Base-by-base conservation (phyloP, 2,329 filamentous ascomycete species). In the Aspergillus calidoustus region DNA sequence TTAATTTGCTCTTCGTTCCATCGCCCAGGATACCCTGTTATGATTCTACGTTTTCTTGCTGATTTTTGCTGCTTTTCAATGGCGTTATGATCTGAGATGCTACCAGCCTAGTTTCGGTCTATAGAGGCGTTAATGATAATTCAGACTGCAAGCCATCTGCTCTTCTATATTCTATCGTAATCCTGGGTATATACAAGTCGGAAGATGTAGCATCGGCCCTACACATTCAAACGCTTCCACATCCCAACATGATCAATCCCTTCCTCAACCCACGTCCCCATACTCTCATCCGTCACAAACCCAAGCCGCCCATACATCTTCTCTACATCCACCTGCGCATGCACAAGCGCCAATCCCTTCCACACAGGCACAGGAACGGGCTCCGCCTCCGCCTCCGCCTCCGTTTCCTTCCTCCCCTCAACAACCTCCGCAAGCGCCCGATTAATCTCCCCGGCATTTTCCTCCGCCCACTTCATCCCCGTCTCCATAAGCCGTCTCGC, bases 231-330 rank as follows among this genome's bases (percentile, higher is more conserved):
- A 57, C 76, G 67, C 74, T 78, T 84, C 84, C 86, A 96, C 93
- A 97, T 96, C 62, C 91, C 93, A 19, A 96, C 84, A 80, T 97
- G 92, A 66, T 86, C 82, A 58, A 97, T 94, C 4, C 90, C 91
- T 71, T 95, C 92, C 76, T 97, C 93, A 64, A 83, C 82, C 92
- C 93, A 97, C 34, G 75, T 83, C 0, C 91, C 91, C 85, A 94
- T 86, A 9, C 78, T 81, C 71, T 90, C 84, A 76, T 97, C 93
- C 9, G 86, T 80, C 64, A 81, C 78, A 75, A 97, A 97, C 0
- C 92, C 93, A 76, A 89, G 85, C 71, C 82, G 85, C 70, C 80
- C 78, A 87, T 93, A 98, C 67, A 89, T 81, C 30, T 77, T 78
- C 66, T 87, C 82, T 15, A 90, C 87, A 34, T 81, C 76, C 59